A percentile compares a stretch with the other conserved stretches of the same genome.
Evolutionary conservation across 139 green algal genomes (phyloP).

Genomic region (Micractinium conductrix): DNA sequence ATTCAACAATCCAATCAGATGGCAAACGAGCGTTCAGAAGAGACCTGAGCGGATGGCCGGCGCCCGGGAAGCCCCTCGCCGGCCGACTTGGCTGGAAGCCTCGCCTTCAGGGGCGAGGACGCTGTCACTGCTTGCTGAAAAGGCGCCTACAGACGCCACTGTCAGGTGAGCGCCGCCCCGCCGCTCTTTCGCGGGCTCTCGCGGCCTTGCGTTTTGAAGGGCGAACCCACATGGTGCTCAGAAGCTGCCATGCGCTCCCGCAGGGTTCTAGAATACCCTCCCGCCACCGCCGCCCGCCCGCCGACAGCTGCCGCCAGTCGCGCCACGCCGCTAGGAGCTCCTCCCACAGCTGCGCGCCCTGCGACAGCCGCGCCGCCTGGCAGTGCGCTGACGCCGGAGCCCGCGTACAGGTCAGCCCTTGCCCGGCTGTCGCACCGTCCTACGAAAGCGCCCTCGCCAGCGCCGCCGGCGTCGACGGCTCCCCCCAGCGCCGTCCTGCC

Average conservation of each 20-base stretch:
- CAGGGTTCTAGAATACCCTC: slow-evolving; percentile 22
- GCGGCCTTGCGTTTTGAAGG: too few species aligned
- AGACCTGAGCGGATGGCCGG: neutral
- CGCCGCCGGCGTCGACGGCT: neutral
- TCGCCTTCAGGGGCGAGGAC: neutral
- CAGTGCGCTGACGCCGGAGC: neutral
- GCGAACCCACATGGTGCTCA: too few species aligned
- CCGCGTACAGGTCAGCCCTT: slow-evolving; percentile 11
- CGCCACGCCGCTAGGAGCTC: neutral
- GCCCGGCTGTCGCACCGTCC: neutral
- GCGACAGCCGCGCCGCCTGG: neutral
- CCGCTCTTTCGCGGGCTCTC: too few species aligned
- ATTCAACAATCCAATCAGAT: neutral
- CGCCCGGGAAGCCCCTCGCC: neutral
- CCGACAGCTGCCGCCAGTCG: neutral
- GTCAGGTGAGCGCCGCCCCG: neutral
- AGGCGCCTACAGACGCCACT: neutral
- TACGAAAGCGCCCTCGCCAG: neutral
- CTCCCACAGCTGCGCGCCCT: neutral
- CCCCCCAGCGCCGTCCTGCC: neutral
- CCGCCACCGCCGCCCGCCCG: neutral
- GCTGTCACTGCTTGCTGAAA: neutral
- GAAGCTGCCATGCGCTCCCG: neutral
- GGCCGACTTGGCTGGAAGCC: neutral
- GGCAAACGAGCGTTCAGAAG: neutral